phyloP scores from a whole-genome alignment of 306 rosid species.

The Gleditsia sinensis region DNA sequence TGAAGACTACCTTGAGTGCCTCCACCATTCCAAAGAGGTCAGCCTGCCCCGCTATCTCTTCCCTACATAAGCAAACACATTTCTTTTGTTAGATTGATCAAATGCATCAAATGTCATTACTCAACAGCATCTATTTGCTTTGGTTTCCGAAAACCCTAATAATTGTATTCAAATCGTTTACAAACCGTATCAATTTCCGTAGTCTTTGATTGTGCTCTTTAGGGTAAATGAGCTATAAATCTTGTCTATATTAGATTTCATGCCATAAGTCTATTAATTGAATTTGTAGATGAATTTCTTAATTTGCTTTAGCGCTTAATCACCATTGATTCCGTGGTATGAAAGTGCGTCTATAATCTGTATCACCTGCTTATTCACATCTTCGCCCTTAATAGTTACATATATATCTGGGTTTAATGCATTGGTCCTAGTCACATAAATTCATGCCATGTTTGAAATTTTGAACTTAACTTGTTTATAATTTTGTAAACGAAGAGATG shows the following conservation, averaged over 20 bases:
- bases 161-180: neutral
- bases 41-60: neutral
- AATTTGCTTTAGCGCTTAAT: neutral
- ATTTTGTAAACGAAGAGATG: neutral
- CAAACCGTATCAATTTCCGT: neutral
- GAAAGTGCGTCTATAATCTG: neutral
- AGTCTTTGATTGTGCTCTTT: neutral
- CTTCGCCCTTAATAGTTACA: neutral
- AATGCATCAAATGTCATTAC: neutral
- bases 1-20: constrained; percentile 98
- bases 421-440: neutral
- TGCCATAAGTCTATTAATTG: neutral
- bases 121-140: neutral
- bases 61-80: neutral
- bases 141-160: constrained; percentile 31
- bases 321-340: neutral
- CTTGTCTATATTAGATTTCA: too few species aligned
- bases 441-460: neutral
- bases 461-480: constrained; percentile 13
- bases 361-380: too few species aligned
- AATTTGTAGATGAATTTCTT: neutral
- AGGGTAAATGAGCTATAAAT: too few species aligned
- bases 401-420: neutral
- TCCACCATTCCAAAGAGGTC: constrained; percentile 99
- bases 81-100: neutral